Percentiles rank a stretch among this genome's conserved stretches.
These are phyloP conservation scores for Claviceps sp. DNA, from an alignment of 2,329 filamentous ascomycete genomes.

Conservation along the genomic window DNA sequence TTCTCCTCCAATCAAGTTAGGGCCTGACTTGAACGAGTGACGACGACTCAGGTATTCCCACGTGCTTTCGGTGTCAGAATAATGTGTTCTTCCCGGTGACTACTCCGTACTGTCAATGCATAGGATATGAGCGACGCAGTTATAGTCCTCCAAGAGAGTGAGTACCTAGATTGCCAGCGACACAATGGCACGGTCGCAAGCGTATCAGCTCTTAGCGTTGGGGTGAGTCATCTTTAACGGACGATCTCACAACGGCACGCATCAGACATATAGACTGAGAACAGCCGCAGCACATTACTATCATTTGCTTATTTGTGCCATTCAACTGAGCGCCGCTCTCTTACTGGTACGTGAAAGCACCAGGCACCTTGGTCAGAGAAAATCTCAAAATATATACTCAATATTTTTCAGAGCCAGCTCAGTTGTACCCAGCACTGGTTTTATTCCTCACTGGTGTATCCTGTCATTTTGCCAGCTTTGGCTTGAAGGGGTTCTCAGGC, in stretches of 20 bases:
- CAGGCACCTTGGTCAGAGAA: neutral
- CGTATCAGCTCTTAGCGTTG: conserved; percentile 6
- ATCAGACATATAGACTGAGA: neutral
- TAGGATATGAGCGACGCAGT: neutral
- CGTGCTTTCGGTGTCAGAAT: too few relatives aligned
- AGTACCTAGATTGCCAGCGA: neutral
- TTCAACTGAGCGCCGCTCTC: conserved; percentile 32
- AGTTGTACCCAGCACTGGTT: conserved; percentile 33
- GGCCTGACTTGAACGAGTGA: too few relatives aligned
- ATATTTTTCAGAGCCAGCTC: conserved; percentile 29
- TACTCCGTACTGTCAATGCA: neutral
- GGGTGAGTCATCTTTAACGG: conserved; percentile 3
- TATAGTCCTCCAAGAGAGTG: neutral
- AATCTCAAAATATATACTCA: neutral
- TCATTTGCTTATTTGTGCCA: conserved; percentile 36
- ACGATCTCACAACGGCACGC: neutral
- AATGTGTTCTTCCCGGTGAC: too few relatives aligned
- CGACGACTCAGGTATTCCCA: too few relatives aligned
- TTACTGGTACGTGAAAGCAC: conserved; percentile 26
- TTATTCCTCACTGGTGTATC: conserved; percentile 30
- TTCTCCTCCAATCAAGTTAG: too few relatives aligned
- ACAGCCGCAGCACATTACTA: conserved; percentile 24
- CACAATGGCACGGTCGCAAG: conserved; percentile 7
- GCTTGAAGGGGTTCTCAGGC: conserved; percentile 32
- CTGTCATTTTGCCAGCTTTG: conserved; percentile 27